Base-by-base conservation (phyloP, 352 stramenopile genomes). In the Phytophthora rubi region DNA sequence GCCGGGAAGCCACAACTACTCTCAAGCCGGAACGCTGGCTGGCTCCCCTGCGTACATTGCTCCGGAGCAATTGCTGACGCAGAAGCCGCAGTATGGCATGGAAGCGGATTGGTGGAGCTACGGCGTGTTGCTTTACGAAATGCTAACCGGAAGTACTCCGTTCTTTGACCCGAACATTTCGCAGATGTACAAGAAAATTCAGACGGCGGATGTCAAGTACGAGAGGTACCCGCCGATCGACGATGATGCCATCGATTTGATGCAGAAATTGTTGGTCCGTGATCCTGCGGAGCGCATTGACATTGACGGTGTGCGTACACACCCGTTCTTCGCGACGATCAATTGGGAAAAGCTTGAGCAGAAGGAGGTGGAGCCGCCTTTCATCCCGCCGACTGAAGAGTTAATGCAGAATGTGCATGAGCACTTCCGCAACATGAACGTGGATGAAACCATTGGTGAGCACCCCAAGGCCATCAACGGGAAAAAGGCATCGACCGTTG, bases 61-160 rank as follows among this genome's bases (percentile, higher is more conserved):
- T 23, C 89, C 89, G 2, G 89, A 96, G 75, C 87, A 94, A 35
- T 54, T 96, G 26, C 68, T 92, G 44, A 93, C 87, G 18, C 87
- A 95, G 65, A 93, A 93, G 72, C 87, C 89, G 23, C 81, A 91
- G 70, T 96, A 97, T 70, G 88, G 87, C 39, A 93, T 92, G 81
- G 85, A 86, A 37, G 91, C 90, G 18, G 92, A 98, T 71, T 98
- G 91, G 91, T 98, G 91, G 91, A 96, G 89, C 61, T 94, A 97
- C 53, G 92, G 92, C 49, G 88, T 97, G 16, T 65, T 98, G 16
- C 53, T 98, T 18, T 98, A 95, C 58, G 92, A 98, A 71, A 93
- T 98, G 82, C 73, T 97, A 26, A 95, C 87, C 6, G 93, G 92
- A 15, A 80, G 72, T 51, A 97, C 92, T 61, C 93, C 93, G 55